phyloP scores from a whole-genome alignment of 1,139 yeast species.

The Eremothecium gossypii region DNA sequence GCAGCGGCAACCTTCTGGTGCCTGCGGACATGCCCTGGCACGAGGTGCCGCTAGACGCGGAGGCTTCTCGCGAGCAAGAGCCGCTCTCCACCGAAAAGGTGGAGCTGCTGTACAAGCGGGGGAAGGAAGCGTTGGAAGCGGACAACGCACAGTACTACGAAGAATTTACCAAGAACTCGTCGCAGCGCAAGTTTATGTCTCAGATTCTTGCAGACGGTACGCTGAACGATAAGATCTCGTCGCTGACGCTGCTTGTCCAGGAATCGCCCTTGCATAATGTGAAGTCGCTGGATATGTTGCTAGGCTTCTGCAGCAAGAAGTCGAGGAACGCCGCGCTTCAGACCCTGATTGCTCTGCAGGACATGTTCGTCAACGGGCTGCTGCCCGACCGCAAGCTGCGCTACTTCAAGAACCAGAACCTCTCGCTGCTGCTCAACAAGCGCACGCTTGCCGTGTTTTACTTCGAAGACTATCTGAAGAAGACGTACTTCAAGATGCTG shows the following conservation, averaged over 20 bases:
- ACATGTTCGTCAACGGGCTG: conserved; percentile 67
- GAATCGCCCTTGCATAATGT: conserved; percentile 91
- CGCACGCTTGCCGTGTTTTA: conserved; percentile 63
- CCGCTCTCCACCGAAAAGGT: conserved; percentile 42
- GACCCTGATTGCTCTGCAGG: conserved; percentile 82
- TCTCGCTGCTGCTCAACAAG: conserved; percentile 40
- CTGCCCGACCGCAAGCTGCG: conserved; percentile 78
- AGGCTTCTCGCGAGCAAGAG: conserved; percentile 33
- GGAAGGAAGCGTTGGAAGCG: conserved; percentile 51
- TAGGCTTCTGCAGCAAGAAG: conserved; percentile 78
- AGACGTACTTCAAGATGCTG: conserved; percentile 62
- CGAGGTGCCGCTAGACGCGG: conserved; percentile 40
- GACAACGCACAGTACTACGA: conserved; percentile 68
- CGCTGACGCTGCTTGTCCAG: conserved; percentile 81
- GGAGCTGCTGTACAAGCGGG: conserved; percentile 55
- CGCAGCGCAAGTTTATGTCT: conserved; percentile 82
- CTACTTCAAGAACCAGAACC: conserved; percentile 72
- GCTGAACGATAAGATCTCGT: conserved; percentile 87
- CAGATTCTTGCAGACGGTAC: conserved; percentile 92
- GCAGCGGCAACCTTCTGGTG: conserved; percentile 46
- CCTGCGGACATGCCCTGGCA: conserved; percentile 75
- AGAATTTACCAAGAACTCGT: conserved; percentile 70
- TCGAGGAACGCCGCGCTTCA: conserved; percentile 90
- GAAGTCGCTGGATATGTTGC: conserved; percentile 70
- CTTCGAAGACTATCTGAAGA: conserved; percentile 84